A percentile compares a stretch with the other conserved stretches of the same genome.
These are phyloP conservation scores for Pseudogymnoascus sp. DNA, from an alignment of 2,329 filamentous ascomycete species.

Conservation along the genomic window DNA sequence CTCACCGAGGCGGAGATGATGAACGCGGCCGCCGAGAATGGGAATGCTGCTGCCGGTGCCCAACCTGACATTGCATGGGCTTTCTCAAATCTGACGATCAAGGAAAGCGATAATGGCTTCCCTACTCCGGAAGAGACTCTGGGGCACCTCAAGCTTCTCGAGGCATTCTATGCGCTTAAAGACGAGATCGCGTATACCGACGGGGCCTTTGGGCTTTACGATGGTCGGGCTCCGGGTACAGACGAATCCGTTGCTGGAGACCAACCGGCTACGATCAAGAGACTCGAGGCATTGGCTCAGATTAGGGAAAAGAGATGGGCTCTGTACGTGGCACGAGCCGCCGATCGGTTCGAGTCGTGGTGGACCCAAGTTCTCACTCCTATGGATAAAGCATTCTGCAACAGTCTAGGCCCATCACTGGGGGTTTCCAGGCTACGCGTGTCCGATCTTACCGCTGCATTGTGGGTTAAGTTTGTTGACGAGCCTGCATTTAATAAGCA, in stretches of 20 bases:
- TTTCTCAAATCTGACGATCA: constrained; percentile 35
- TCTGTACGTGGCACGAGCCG: constrained; percentile 61
- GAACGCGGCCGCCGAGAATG: background rate
- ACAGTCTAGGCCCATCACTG: background rate
- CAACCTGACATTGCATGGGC: constrained; percentile 20
- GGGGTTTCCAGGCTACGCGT: background rate
- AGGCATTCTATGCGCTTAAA: constrained; percentile 60
- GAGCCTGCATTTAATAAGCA: background rate
- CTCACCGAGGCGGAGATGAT: background rate
- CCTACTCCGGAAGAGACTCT: constrained; percentile 54
- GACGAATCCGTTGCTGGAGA: constrained; percentile 18
- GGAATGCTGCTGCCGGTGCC: background rate
- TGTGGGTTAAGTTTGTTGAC: background rate
- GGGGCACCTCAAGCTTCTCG: constrained; percentile 67
- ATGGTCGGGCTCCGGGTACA: constrained; percentile 27
- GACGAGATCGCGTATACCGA: constrained; percentile 60
- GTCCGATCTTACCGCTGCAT: background rate
- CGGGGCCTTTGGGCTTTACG: constrained; percentile 58
- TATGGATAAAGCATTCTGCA: constrained; percentile 15
- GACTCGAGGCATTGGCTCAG: constrained; percentile 40
- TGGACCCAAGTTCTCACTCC: constrained; percentile 39
- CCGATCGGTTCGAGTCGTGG: constrained; percentile 63
- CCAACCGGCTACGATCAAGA: constrained; percentile 31
- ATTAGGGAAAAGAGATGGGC: constrained; percentile 69
- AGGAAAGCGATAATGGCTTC: constrained; percentile 22